phyloP scores from a whole-genome alignment of 129 eudicot genomes.

The Flaveria ramosissima region DNA sequence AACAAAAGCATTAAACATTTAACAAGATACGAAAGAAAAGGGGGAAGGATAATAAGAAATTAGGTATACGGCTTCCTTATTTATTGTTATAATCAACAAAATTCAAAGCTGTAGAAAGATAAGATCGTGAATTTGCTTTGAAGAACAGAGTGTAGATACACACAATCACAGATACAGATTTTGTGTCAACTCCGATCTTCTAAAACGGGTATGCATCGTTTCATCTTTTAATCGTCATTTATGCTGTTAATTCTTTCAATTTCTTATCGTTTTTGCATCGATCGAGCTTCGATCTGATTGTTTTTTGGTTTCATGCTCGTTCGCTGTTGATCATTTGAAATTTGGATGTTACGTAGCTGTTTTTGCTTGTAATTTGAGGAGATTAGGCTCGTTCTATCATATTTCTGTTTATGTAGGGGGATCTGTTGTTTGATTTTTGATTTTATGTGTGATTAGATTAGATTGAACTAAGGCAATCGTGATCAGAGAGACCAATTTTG shows the following conservation, averaged over 20 bases:
- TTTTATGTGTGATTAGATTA: conserved; percentile 5
- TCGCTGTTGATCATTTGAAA: neutral
- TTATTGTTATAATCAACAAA: conserved; percentile 1
- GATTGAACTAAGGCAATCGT: neutral
- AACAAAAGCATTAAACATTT: too few species aligned
- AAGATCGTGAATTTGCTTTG: conserved; percentile 42
- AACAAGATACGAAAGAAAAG: conserved; percentile 15
- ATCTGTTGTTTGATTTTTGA: conserved; percentile 5
- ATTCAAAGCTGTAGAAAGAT: conserved; percentile 32
- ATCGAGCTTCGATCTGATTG: conserved; percentile 43
- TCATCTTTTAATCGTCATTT: too few species aligned
- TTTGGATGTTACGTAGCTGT: neutral
- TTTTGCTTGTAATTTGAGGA: conserved; percentile 8
- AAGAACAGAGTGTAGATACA: conserved; percentile 29
- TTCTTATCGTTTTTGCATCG: conserved; percentile 21
- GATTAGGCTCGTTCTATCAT: conserved; percentile 4
- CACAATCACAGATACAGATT: conserved; percentile 21
- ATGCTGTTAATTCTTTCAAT: conserved; percentile 16
- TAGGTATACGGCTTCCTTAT: conserved; percentile 26
- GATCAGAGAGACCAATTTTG: conserved; percentile 10
- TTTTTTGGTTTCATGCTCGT: neutral
- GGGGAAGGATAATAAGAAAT: neutral
- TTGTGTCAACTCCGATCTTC: conserved; percentile 27
- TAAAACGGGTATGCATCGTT: conserved; percentile 12
- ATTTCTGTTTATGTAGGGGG: conserved; percentile 4